Conservation (phyloP, 257 asterid species). For the Nicotiana paniculata region DNA sequence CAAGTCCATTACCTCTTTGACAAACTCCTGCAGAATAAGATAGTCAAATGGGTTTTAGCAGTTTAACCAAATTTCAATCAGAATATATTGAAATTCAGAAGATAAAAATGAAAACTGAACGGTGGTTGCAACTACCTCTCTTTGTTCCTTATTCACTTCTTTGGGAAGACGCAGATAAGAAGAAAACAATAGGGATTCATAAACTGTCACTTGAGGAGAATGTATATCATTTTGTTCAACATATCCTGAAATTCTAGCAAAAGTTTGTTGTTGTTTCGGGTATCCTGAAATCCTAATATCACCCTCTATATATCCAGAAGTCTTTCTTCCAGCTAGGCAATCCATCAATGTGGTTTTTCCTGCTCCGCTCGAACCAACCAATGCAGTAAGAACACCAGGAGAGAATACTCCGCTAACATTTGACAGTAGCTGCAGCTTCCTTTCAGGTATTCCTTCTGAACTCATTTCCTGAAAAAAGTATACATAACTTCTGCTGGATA, state of each 20-base stretch:
- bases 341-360: conserved; percentile 97
- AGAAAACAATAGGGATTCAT: conserved; percentile 78
- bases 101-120: not conserved
- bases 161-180: conserved; percentile 73
- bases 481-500: not conserved
- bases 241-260: conserved; percentile 87
- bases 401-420: conserved; percentile 78
- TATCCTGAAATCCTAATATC: conserved; percentile 74
- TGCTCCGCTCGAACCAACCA: conserved; percentile 92
- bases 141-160: conserved; percentile 55
- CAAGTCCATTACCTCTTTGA: conserved; percentile 79
- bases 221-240: conserved; percentile 92
- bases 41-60: conserved; percentile 1
- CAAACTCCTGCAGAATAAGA: conserved; percentile 58
- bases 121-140: conserved; percentile 38
- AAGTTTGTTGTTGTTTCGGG: conserved; percentile 66
- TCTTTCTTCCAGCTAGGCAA: conserved; percentile 89
- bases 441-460: conserved; percentile 62
- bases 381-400: conserved; percentile 86
- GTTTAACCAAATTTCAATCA: not conserved
- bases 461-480: conserved; percentile 57
- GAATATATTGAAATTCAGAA: not conserved
- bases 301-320: conserved; percentile 84
- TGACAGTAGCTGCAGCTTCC: conserved; percentile 64
- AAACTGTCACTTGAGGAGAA: conserved; percentile 87